Evolutionary conservation across 2,329 filamentous ascomycete species (phyloP).

Genomic region (Penicillium freii): DNA sequence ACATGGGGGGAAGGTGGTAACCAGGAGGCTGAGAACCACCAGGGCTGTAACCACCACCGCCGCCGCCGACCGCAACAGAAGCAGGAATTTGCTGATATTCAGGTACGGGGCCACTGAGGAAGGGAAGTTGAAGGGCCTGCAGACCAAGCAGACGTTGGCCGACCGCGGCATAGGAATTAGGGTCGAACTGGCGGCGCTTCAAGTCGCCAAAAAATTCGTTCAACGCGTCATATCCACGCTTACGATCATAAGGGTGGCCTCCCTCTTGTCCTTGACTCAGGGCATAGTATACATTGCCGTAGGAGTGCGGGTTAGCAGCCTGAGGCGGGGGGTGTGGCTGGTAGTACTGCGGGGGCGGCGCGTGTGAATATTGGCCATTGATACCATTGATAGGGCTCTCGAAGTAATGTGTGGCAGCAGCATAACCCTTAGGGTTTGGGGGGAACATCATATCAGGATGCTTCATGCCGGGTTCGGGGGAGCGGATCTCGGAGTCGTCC

Average conservation of each 20-base stretch:
- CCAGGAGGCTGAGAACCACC: conserved; percentile 66
- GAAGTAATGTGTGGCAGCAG: conserved; percentile 55
- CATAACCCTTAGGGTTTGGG: conserved; percentile 40
- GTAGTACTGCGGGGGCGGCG: conserved; percentile 52
- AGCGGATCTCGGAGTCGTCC: conserved; percentile 79
- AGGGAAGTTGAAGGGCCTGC: conserved; percentile 64
- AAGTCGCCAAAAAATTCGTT: conserved; percentile 93
- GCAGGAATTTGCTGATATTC: conserved; percentile 55
- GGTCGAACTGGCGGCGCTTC: conserved; percentile 88
- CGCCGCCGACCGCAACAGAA: conserved; percentile 55
- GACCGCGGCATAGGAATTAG: conserved; percentile 84
- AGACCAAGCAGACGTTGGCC: conserved; percentile 83
- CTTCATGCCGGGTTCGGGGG: conserved; percentile 57
- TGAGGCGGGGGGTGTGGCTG: conserved; percentile 55
- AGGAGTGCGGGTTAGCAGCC: conserved; percentile 55
- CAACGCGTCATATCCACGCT: conserved; percentile 81
- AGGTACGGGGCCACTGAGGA: conserved; percentile 56
- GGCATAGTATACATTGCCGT: conserved; percentile 75
- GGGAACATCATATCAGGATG: conserved; percentile 45
- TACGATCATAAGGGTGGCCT: conserved; percentile 66
- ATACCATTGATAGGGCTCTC: conserved; percentile 51
- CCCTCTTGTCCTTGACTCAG: conserved; percentile 64
- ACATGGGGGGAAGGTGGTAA: conserved; percentile 84
- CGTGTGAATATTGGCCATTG: conserved; percentile 42
- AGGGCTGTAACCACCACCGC: conserved; percentile 50